phyloP scores from a whole-genome alignment of 441 rosid species.

The Croton laevigatus region DNA sequence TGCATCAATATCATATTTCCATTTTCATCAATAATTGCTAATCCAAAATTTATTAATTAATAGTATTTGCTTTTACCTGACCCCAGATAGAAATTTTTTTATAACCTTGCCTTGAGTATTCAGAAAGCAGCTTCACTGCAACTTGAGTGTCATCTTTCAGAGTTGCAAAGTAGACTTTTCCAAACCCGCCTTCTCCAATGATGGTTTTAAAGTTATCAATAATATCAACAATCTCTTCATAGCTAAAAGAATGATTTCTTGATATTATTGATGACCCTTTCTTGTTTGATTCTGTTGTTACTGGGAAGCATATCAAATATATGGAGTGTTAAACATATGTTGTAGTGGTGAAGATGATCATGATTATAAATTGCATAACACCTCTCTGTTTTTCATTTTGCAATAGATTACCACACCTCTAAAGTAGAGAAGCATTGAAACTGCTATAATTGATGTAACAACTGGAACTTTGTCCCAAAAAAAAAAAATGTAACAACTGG shows the following conservation, averaged over 20 bases:
- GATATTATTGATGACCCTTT: constrained; percentile 9
- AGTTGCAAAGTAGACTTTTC: constrained; percentile 36
- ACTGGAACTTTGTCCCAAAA: too few species aligned
- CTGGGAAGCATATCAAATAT: background rate
- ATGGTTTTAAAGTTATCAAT: constrained; percentile 32
- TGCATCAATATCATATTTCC: background rate
- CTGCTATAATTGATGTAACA: background rate
- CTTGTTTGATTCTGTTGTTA: too few species aligned
- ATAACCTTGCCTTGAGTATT: constrained; percentile 40
- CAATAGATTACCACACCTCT: background rate
- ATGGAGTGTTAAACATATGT: background rate
- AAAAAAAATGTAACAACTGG: too few species aligned
- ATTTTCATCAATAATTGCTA: background rate
- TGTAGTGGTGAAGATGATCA: background rate
- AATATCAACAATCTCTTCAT: constrained; percentile 31
- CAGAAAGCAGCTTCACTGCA: constrained; percentile 44
- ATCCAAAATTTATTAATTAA: background rate
- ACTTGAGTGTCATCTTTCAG: constrained; percentile 34
- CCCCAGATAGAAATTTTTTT: constrained; percentile 50
- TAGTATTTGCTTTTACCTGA: background rate
- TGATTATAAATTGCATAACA: background rate
- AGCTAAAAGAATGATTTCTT: too few species aligned
- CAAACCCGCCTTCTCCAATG: constrained; percentile 51
- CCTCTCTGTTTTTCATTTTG: background rate
- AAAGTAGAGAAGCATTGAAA: background rate